A percentile compares a stretch with the other conserved stretches of the same genome.
Evolutionary conservation across 116 monocot genomes (phyloP).

Genomic region (Zostera marina): DNA sequence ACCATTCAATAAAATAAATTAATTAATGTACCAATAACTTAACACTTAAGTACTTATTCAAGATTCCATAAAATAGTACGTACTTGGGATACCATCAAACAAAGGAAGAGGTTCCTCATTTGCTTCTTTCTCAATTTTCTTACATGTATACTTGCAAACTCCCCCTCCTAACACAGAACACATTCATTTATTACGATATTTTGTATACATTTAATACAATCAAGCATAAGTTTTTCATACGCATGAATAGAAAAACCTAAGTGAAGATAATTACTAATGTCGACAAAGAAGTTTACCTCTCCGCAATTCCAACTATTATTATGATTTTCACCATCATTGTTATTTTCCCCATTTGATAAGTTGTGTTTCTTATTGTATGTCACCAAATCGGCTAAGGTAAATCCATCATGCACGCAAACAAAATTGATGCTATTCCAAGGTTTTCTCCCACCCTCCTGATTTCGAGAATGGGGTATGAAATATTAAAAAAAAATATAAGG

Average conservation of each 20-base stretch:
- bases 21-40: no score
- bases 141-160: slow-evolving; percentile 37
- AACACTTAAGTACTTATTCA: no score
- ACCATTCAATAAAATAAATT: no score
- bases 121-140: slow-evolving; percentile 77
- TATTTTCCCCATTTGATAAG: slow-evolving; percentile 73
- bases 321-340: slow-evolving; percentile 89
- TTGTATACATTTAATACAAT: no score
- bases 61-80: not conserved
- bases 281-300: slow-evolving; percentile 28
- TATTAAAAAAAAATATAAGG: slow-evolving; percentile 1
- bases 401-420: slow-evolving; percentile 92
- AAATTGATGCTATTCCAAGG: slow-evolving; percentile 98
- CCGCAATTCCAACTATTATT: slow-evolving; percentile 99
- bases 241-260: no score
- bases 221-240: no score
- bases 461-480: not conserved
- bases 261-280: no score
- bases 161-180: slow-evolving; percentile 47
- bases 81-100: slow-evolving; percentile 97
- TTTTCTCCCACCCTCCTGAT: slow-evolving; percentile 69
- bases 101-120: slow-evolving; percentile 80
- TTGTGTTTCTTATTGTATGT: slow-evolving; percentile 88
- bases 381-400: slow-evolving; percentile 86
- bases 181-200: no score